Conservation (phyloP, 1,139 yeast species). For the Pichiaceae sp. region DNA sequence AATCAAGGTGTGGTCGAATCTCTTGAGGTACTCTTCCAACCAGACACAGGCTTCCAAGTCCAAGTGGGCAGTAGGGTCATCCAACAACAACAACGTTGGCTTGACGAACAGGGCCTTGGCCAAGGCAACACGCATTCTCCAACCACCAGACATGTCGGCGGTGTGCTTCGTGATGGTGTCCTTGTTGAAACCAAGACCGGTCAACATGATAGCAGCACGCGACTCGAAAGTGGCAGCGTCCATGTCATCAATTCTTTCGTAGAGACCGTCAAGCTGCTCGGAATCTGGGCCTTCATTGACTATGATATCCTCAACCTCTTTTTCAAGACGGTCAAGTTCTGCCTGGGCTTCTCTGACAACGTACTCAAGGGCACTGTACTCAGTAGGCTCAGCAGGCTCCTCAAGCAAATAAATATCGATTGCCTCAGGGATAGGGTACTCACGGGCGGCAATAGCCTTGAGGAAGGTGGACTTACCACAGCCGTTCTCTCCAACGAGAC, state of each 20-base stretch:
- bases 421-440: slow-evolving; percentile 86
- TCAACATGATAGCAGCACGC: slow-evolving; percentile 90
- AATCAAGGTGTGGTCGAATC: slow-evolving; percentile 88
- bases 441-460: slow-evolving; percentile 91
- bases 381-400: slow-evolving; percentile 96
- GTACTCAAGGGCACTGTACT: slow-evolving; percentile 86
- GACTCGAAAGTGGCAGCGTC: slow-evolving; percentile 95
- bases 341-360: slow-evolving; percentile 95
- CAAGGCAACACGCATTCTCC: slow-evolving; percentile 89
- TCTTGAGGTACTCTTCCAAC: slow-evolving; percentile 96
- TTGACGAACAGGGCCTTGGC: slow-evolving; percentile 80
- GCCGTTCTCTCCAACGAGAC: slow-evolving; percentile 96
- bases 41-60: slow-evolving; percentile 99
- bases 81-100: slow-evolving; percentile 78
- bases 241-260: slow-evolving; percentile 93
- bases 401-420: slow-evolving; percentile 89
- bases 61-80: slow-evolving; percentile 99
- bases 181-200: slow-evolving; percentile 94
- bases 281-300: slow-evolving; percentile 94
- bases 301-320: slow-evolving; percentile 80
- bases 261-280: slow-evolving; percentile 73
- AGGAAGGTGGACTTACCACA: slow-evolving; percentile 97
- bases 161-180: slow-evolving; percentile 82
- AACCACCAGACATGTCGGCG: slow-evolving; percentile 98
- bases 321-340: slow-evolving; percentile 87